These are phyloP conservation scores for Paramyrothecium sp. DNA, from an alignment of 2,329 filamentous ascomycete species.

Conservation along the genomic window DNA sequence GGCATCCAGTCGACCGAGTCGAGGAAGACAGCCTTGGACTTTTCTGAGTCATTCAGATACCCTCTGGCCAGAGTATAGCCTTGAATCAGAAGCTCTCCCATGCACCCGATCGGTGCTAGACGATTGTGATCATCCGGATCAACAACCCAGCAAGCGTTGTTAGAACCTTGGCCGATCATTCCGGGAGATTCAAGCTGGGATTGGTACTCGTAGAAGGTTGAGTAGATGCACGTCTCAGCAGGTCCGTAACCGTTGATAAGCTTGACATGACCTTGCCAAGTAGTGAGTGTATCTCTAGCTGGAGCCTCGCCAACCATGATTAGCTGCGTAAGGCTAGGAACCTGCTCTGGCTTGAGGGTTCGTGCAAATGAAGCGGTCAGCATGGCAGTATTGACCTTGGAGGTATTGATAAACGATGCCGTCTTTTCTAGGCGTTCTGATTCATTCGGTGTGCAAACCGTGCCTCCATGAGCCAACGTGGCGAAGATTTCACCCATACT, in stretches of 20 bases:
- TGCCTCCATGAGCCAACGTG: conserved; percentile 11
- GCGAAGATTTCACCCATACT: conserved; percentile 15
- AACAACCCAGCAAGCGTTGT: conserved; percentile 12
- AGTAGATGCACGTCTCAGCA: conserved; percentile 9
- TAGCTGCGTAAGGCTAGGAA: not conserved
- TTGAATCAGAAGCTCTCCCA: conserved; percentile 15
- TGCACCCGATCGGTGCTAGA: conserved; percentile 11
- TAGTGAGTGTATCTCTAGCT: not conserved
- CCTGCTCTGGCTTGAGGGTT: not conserved
- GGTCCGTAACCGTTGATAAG: conserved; percentile 14
- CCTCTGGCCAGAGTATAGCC: conserved; percentile 17
- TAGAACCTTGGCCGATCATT: not conserved
- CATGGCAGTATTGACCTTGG: not conserved
- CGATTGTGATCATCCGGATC: conserved; percentile 12
- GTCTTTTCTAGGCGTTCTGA: conserved; percentile 4
- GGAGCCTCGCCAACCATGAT: not conserved
- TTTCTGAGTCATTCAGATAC: conserved; percentile 13
- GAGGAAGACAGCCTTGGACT: conserved; percentile 10
- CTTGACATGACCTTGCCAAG: not conserved
- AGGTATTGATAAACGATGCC: conserved; percentile 7
- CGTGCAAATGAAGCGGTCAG: not conserved
- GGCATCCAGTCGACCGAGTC: not conserved
- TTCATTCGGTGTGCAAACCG: conserved; percentile 16
- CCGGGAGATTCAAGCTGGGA: not conserved
- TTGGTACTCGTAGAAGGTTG: not conserved